Evolutionary conservation across 176 grass and related monocot genomes (phyloP), one percentile per base, ranked within the genome.

Genomic region (Pontederia crassipes): DNA sequence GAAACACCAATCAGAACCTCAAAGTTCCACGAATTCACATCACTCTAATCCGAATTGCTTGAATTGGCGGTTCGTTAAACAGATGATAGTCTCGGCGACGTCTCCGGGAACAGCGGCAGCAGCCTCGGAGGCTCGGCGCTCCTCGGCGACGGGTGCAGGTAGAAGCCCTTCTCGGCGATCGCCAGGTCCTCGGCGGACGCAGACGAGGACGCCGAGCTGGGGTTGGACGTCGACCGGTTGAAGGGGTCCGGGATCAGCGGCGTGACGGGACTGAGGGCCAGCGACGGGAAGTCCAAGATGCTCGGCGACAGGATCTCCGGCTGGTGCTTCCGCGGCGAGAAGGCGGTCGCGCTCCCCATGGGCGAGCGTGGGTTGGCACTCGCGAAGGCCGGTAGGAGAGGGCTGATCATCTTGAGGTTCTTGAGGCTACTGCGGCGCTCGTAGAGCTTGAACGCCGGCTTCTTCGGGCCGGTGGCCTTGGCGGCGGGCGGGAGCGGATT

Each of bases 361-460:
- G 29, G 62, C 48, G 62, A 65, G 50, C 16, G 48, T 7, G n/a
- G 62, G 62, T 50, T 46, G 10, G 59, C 62, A 24, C 58, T 58
- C 7, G 79, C 73, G 54, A 74, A 64, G 11, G 79, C 79, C 54
- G 86, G 81, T 28, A 83, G 72, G 55, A 90, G 82, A 29, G 87
- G 93, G 60, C 81, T 77, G 72, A 98, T 92, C 79, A 83, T 88
- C 67, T 89, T 98, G 10, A 98, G 81, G 69, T 92, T 93, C 70
- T 86, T 93, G 26, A 89, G 35, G 65, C 85, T 80, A 50, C 72
- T 80, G 18, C 94, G 88, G 52, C 94, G 81, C 69, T 99, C 94
- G 72, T 99, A 86, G 52, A 99, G 80, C 88, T 99, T 99, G 77
- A 99, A 99, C 0, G 88, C 51, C 46, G 79, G 88, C 71, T 93